phyloP scores from a whole-genome alignment of 179 eudicot species.

The Silene coronaria region DNA sequence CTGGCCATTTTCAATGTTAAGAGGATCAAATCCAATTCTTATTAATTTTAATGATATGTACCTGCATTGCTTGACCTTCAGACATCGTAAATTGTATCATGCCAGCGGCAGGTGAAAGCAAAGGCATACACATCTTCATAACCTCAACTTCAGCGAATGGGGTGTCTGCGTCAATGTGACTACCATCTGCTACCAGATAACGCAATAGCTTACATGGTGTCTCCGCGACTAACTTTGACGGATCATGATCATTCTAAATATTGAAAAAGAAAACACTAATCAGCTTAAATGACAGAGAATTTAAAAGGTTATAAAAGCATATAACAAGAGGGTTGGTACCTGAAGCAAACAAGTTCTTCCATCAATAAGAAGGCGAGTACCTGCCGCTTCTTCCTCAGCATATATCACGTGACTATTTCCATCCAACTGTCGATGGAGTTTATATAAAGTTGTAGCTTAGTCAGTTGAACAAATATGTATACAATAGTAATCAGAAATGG shows the following conservation, averaged over 20 bases:
- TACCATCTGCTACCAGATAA: constrained; percentile 71
- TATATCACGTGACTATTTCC: constrained; percentile 98
- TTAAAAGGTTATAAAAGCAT: constrained; percentile 11
- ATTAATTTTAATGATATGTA: constrained; percentile 17
- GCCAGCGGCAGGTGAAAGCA: constrained; percentile 98
- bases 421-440: constrained; percentile 54
- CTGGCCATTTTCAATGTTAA: neutral
- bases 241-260: constrained; percentile 94
- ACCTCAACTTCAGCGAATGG: constrained; percentile 99
- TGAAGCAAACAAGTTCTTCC: constrained; percentile 99
- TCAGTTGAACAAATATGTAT: neutral
- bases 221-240: constrained; percentile 93
- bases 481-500: neutral
- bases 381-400: constrained; percentile 99
- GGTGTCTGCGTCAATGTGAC: constrained; percentile 94
- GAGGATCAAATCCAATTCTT: neutral
- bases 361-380: constrained; percentile 98
- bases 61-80: constrained; percentile 99
- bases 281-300: constrained; percentile 12
- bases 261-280: constrained; percentile 12
- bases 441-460: neutral
- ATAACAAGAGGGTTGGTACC: constrained; percentile 34
- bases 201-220: constrained; percentile 97
- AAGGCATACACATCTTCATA: constrained; percentile 99
- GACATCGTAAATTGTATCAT: constrained; percentile 71